Evolutionary conservation across 2,329 filamentous ascomycete species (phyloP).

Genomic region (Grosmannia serpens): DNA sequence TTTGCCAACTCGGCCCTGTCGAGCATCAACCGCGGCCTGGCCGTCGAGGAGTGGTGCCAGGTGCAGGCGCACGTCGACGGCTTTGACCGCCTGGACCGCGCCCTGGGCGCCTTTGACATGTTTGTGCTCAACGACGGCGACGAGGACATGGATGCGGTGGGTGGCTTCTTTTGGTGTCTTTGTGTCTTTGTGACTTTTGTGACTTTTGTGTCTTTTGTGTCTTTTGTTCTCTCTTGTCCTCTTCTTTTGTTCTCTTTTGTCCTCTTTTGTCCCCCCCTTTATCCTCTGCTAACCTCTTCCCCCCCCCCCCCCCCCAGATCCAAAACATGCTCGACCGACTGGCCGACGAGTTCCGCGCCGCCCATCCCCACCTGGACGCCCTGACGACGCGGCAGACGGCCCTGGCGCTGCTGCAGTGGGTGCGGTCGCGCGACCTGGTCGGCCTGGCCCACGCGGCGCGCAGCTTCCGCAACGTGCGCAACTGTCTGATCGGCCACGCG

Average conservation of each 20-base stretch:
- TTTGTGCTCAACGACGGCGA: conserved; percentile 66
- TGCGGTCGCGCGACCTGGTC: conserved; percentile 51
- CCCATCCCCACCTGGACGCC: conserved; percentile 39
- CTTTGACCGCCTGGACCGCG: conserved; percentile 48
- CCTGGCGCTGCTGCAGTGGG: conserved; percentile 53
- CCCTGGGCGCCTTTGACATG: conserved; percentile 75
- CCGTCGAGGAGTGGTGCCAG: conserved; percentile 64
- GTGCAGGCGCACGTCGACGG: conserved; percentile 28
- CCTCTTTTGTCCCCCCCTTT: too few species aligned
- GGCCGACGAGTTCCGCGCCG: conserved; percentile 40
- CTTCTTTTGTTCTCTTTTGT: too few species aligned
- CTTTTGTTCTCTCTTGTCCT: too few species aligned
- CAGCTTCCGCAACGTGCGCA: conserved; percentile 54
- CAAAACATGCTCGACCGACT: conserved; percentile 47
- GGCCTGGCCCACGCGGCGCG: conserved; percentile 38
- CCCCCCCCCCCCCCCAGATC: conserved; percentile 4
- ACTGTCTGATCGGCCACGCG: conserved; percentile 79
- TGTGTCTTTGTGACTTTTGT: not conserved
- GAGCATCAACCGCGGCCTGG: conserved; percentile 69
- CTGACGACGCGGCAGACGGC: conserved; percentile 58
- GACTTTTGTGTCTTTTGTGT: too few species aligned
- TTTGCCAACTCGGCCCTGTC: conserved; percentile 65
- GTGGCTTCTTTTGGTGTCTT: conserved; percentile 12
- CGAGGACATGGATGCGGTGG: conserved; percentile 63
- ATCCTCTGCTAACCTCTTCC: not conserved